Evolutionary conservation across 768 basidiomycete species (phyloP), one percentile per base, ranked within the genome.

Genomic region (Lentinula detonsa): DNA sequence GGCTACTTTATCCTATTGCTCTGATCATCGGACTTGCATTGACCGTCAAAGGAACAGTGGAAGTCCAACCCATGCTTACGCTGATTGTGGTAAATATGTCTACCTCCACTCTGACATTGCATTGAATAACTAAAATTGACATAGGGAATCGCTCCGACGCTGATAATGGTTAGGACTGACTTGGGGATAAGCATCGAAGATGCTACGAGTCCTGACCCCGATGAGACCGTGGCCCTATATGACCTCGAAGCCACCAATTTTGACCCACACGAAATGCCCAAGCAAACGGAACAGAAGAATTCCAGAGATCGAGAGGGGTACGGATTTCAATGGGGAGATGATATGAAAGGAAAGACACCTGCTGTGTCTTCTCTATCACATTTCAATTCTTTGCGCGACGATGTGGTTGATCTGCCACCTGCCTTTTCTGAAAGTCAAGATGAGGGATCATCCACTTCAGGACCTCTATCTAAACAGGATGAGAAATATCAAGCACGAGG

Each of bases 151-250:
- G 51, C 51, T 52, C 51, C 51, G 51, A 52, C 51, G 51, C 33
- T 52, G 23, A 52, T 52, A n/a, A 52, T 52, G 51, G 51, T 52
- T 31, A 52, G 51, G 51, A 52, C 51, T 16, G 51, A 52, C 16
- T 35, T 52, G 33, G 51, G 33, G 4, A 52, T 52, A 52, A 52
- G 31, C 51, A 52, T 35, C 11, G 51, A 52, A 33, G 35, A 52
- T 33, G n/a, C 16, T 35, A n/a, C 51, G 33, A 35, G 35, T 31
- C 7, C 31, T 15, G 15, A 31, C 33, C 31, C n/a, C 6, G 16
- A 52, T 9, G 28, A 49, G 23, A 21, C 21, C 8, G 28, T 49
- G 15, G 48, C 10, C 23, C 9, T 28, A 5, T 31, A 23, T 23
- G 18, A 49, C 10, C 21, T 49, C 11, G 21, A 31, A 23, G 48